Conservation (phyloP, 768 basidiomycete species). For the Lanmaoa pseudosensibilis region DNA sequence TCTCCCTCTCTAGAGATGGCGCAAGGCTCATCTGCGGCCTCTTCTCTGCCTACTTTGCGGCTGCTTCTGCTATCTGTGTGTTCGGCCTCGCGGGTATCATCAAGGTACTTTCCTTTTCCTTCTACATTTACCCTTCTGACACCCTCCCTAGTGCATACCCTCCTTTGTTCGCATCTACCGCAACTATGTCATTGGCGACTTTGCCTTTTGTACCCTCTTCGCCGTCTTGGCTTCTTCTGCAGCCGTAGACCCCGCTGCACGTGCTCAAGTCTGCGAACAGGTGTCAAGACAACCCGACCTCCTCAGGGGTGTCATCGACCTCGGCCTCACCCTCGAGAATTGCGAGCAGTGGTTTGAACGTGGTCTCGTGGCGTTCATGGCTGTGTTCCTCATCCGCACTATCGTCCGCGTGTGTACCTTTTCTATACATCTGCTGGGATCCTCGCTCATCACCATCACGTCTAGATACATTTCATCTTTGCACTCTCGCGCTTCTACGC, state of each 20-base stretch:
- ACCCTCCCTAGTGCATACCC: conserved; percentile 50
- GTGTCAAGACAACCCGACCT: conserved; percentile 74
- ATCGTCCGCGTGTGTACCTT: conserved; percentile 61
- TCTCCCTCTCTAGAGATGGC: conserved; percentile 41
- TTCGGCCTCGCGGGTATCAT: conserved; percentile 70
- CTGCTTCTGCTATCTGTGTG: conserved; percentile 60
- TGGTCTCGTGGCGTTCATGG: conserved; percentile 58
- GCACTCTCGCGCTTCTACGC: conserved; percentile 67
- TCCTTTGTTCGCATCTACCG: conserved; percentile 76
- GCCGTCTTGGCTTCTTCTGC: conserved; percentile 57
- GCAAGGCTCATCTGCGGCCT: conserved; percentile 59
- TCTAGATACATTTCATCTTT: conserved; percentile 73
- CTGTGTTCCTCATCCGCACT: conserved; percentile 58
- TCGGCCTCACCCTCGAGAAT: conserved; percentile 75
- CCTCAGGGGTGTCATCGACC: conserved; percentile 65
- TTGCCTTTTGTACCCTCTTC: conserved; percentile 64
- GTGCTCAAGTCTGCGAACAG: conserved; percentile 69
- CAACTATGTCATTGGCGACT: conserved; percentile 79
- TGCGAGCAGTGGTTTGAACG: conserved; percentile 79
- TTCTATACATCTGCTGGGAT: background rate
- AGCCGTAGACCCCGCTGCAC: conserved; percentile 53
- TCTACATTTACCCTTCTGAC: background rate
- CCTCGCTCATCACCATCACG: conserved; percentile 1
- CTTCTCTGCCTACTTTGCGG: conserved; percentile 63
- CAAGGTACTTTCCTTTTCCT: conserved; percentile 47